Evolutionary conservation across 305 asterid species (phyloP), one percentile per base, ranked within the genome.

Genomic region (Andrographis paniculata): DNA sequence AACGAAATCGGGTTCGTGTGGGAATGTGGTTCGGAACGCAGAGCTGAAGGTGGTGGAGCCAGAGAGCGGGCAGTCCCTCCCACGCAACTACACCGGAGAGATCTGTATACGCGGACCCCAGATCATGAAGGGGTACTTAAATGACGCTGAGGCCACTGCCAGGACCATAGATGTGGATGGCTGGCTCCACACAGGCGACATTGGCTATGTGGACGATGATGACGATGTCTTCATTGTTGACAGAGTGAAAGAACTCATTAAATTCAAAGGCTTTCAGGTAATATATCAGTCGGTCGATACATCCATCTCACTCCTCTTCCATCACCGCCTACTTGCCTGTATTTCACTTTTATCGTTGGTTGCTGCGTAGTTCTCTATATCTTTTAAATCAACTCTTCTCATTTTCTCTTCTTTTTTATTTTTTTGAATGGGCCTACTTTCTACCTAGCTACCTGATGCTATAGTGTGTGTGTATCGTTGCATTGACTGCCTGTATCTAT

Each of bases 1-100:
- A 2, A 69, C 84, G n/a, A 84, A 84, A 53, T 84, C 93, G 0
- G 95, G 95, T 0, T 78, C 95, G 0, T 84, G 95, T 23, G 95
- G 95, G 14, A 73, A 76, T 12, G 95, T 84, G 0, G 86, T 84
- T 20, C 75, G 95, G 36, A 84, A 84, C 11, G 95, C 95, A 0
- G 84, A 84, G 72, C 82, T 84, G 19, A 84, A 78, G 59, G 88
- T 84, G 53, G 66, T 80, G 10, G 88, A 80, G 60, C 86, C 86
- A 0, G 84, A 84, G 20, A 78, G 72, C 13, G 93, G 93, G 17
- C 43, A 58, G 51, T 84, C 86, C 31, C 78, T 84, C 12, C 77
- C 69, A 42, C 84, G 92, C 38, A 74, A 61, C 71, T 86, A 72
- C 17, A 74, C 82, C 0, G 95, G 95, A 0, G 95, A 80, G 62